A percentile compares a stretch with the other conserved stretches of the same genome.
phyloP scores from a whole-genome alignment of 208 protist species.

The Jaenimonas drosophilae region DNA sequence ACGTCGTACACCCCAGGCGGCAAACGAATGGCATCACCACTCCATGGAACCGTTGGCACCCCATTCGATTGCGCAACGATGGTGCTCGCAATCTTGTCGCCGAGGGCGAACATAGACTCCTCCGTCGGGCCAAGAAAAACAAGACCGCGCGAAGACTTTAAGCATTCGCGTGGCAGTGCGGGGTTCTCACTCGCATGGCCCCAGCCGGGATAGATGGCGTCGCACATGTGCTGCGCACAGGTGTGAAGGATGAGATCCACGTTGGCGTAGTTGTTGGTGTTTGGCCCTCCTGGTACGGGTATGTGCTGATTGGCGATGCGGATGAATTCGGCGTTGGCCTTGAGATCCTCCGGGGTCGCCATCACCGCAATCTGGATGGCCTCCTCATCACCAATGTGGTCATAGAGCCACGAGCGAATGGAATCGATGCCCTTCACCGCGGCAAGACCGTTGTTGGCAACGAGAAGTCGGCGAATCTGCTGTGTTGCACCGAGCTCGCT shows the following conservation, averaged over 20 bases:
- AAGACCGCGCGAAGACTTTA: slow-evolving; percentile 42
- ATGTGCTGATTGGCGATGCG: slow-evolving; percentile 93
- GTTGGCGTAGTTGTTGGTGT: slow-evolving; percentile 99
- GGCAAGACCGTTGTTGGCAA: slow-evolving; percentile 98
- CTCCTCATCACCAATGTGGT: slow-evolving; percentile 91
- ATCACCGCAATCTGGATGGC: slow-evolving; percentile 96
- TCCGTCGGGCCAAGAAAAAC: slow-evolving; percentile 75
- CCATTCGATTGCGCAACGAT: slow-evolving; percentile 96
- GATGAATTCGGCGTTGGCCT: slow-evolving; percentile 97
- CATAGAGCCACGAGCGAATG: slow-evolving; percentile 94
- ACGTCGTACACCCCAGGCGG: slow-evolving; percentile 53
- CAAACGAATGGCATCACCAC: slow-evolving; percentile 53
- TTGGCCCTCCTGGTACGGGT: slow-evolving; percentile 94
- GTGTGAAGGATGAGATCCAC: slow-evolving; percentile 97
- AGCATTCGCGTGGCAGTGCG: slow-evolving; percentile 83
- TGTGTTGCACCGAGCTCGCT: slow-evolving; percentile 39
- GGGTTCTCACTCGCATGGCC: slow-evolving; percentile 98
- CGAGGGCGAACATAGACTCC: slow-evolving; percentile 88
- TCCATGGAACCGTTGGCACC: slow-evolving; percentile 94
- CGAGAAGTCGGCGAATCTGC: slow-evolving; percentile 86
- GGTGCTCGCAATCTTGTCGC: slow-evolving; percentile 97
- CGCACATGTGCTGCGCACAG: slow-evolving; percentile 81
- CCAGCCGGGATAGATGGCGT: slow-evolving; percentile 98
- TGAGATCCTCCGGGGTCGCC: slow-evolving; percentile 98
- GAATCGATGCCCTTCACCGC: slow-evolving; percentile 97